These are phyloP conservation scores for Bruguiera gymnorhiza DNA, from an alignment of 345 rosid species.

Conservation along the genomic window DNA sequence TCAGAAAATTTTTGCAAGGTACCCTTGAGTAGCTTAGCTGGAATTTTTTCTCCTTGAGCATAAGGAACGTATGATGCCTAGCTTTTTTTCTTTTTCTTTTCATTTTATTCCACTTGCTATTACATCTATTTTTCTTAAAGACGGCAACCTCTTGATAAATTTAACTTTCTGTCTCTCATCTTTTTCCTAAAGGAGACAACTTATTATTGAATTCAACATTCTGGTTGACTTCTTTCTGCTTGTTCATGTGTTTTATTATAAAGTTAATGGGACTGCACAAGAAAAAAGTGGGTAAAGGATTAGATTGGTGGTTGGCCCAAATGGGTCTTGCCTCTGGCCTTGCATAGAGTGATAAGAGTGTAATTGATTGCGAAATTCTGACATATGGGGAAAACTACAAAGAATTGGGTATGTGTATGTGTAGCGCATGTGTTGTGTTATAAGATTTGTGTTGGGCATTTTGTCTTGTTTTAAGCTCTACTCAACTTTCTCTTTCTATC, in stretches of 20 bases:
- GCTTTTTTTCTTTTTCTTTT: not conserved
- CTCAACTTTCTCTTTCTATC: not conserved
- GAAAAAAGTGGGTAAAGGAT: not conserved
- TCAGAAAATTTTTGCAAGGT: constrained; percentile 73
- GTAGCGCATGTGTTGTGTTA: too few relatives aligned
- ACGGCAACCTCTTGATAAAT: too few relatives aligned
- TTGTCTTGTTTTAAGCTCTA: too few relatives aligned
- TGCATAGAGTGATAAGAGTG: not conserved
- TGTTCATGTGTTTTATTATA: not conserved
- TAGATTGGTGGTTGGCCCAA: not conserved
- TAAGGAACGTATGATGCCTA: not conserved
- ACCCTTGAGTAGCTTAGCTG: not conserved
- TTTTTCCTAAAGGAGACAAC: not conserved
- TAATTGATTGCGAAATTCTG: not conserved
- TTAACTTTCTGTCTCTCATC: not conserved
- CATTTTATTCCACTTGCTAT: too few relatives aligned
- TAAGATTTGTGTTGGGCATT: too few relatives aligned
- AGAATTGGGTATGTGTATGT: too few relatives aligned
- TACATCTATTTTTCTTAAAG: too few relatives aligned
- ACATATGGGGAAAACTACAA: too few relatives aligned
- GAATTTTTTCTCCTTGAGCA: not conserved
- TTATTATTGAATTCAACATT: not conserved
- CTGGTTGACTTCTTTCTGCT: not conserved
- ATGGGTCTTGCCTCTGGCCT: not conserved
- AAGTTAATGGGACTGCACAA: too few relatives aligned